Evolutionary conservation across 768 basidiomycete species (phyloP).

Genomic region (Leccinum disarticulatum): DNA sequence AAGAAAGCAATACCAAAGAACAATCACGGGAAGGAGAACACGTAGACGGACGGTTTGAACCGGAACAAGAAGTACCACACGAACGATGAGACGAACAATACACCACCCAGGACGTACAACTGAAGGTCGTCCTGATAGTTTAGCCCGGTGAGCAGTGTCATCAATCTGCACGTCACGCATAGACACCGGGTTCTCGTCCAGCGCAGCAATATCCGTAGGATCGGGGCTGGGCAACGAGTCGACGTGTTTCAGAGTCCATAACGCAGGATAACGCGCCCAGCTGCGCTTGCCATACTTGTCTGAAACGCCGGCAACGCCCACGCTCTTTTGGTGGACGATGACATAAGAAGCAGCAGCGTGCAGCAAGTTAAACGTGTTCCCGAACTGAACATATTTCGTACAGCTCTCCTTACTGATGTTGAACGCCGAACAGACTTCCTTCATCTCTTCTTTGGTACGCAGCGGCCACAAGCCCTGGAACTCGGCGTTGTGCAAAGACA

Average conservation of each 20-base stretch:
- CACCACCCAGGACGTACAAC: no score
- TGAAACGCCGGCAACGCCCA: no score
- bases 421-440: slow-evolving; percentile 97
- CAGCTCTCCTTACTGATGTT: slow-evolving; percentile 96
- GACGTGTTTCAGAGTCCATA: slow-evolving; percentile 66
- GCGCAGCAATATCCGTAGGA: slow-evolving; percentile 90
- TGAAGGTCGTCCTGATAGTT: no score
- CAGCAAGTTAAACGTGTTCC: slow-evolving; percentile 94
- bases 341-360: slow-evolving; percentile 78
- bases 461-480: slow-evolving; percentile 97
- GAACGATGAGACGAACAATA: no score
- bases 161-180: slow-evolving; percentile 78
- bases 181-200: slow-evolving; percentile 75
- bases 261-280: no score
- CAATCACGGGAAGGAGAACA: no score
- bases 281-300: no score
- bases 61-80: no score
- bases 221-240: slow-evolving; percentile 95
- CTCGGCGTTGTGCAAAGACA: slow-evolving; percentile 95
- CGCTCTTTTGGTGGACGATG: no score
- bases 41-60: no score
- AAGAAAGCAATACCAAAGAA: no score
- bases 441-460: slow-evolving; percentile 97
- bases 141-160: no score
- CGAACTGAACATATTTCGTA: slow-evolving; percentile 96